Base-by-base conservation (phyloP, 116 monocot species). In the Papilionanthe hybrid region DNA sequence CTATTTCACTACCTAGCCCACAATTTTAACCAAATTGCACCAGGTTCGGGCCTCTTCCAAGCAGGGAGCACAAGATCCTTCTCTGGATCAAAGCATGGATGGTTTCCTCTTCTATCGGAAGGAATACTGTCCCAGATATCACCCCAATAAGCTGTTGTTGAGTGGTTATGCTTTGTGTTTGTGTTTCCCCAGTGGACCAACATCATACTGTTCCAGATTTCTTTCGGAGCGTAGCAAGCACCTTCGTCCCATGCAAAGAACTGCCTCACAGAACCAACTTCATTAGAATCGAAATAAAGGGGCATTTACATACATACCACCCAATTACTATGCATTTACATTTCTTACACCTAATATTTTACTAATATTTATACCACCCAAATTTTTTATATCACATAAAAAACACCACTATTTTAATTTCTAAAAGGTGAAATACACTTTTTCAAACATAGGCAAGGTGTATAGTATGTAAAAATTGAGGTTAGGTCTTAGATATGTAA, bases 171-270 rank as follows among this genome's bases (percentile, higher is more conserved):
- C 77, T 93, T 94, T 75, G 89, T 79, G 55, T 98, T 98, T 77
- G 98, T 98, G 82, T 98, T 98, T 42, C 94, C 98, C 97, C 97
- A 97, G 69, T 97, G 97, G 55, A 94, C 94, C 60, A 98, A 82
- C 92, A 93, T 98, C 90, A 91, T 94, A 77, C 98, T 92, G 79
- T 92, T 88, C 92, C 94, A 92, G 55, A 98, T 98, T 82, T 94
- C 94, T 81, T 90, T 94, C 10, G 98, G 94, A 82, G 94, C 98
- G 88, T 86, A 92, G 86, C 98, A 98, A 66, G 93, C 98, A 78
- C 98, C 98, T 91, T 98, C 98, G 84, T 98, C 98, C 94, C 92
- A 98, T 63, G 92, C 86, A 81, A 98, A 94, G n/a, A 91, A 92
- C 97, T 94, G 83, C 53, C 78, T 53, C 67, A 77, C 22, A 45